phyloP scores from a whole-genome alignment of 192 early-diverging fungal genomes.

The Dissophora globulifera region DNA sequence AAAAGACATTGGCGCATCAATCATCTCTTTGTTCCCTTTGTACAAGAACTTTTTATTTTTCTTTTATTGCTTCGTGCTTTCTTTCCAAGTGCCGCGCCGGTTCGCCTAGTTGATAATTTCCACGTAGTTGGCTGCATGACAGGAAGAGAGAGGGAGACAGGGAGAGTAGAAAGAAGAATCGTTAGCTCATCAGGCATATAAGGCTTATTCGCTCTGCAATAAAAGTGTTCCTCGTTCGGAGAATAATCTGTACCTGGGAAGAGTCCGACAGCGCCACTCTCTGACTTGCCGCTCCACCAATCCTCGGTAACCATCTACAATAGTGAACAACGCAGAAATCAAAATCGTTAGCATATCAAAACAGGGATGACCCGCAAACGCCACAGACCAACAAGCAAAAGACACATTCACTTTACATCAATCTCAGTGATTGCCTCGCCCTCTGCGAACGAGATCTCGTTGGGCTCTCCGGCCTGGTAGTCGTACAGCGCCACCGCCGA shows the following conservation, averaged over 20 bases:
- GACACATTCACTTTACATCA: no score
- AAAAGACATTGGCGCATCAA: no score
- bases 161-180: no score
- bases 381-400: no score
- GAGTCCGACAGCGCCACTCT: constrained; percentile 66
- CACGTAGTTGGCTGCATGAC: constrained; percentile 62
- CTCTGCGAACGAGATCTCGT: constrained; percentile 85
- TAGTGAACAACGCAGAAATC: background rate
- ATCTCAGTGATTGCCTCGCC: constrained; percentile 82
- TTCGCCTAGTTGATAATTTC: constrained; percentile 23
- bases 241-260: constrained; percentile 72
- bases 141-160: no score
- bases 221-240: no score
- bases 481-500: constrained; percentile 80
- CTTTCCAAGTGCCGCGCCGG: background rate
- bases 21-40: background rate
- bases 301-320: constrained; percentile 78
- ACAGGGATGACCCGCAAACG: no score
- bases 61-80: background rate
- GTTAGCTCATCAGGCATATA: no score
- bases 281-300: constrained; percentile 89
- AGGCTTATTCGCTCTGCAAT: no score
- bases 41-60: background rate
- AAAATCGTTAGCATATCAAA: background rate
- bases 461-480: constrained; percentile 86